Base-by-base conservation (phyloP, 805 yeast species). In the Nakazawaea siamensis region DNA sequence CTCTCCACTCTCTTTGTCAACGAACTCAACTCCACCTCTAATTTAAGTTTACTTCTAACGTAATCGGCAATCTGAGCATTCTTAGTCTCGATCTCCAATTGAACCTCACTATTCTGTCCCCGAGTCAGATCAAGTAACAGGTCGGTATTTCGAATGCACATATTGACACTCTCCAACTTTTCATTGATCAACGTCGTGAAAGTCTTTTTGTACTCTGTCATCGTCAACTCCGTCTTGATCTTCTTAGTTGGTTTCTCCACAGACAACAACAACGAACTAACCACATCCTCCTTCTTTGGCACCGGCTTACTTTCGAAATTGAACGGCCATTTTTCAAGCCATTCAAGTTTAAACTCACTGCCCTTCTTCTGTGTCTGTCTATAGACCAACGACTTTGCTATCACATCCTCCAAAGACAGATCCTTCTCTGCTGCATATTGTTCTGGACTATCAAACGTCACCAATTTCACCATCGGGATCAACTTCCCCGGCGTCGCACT, bases 381-480 rank as follows among this genome's bases (percentile, higher is more conserved):
- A 23, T 48, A 39, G 1, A 42, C 29, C 17, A 55, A 24, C 1
- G 50, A 41, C 27, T 49, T 37, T n/a, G 35, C 39, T 4, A 51
- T 39, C 21, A 54, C 31, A 14, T 43, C 29, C 30, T 31, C 40
- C 36, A 35, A 46, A 27, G 21, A 34, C 35, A 39, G 36, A 23
- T 38, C 42, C 2, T 42, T 33, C n/a, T 47, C 37, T n/a, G 42
- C 32, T 23, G 56, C 33, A 29, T 55, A 59, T 50, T 72, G 73
- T 29, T 67, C 70, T 14, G 69, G 59, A 0, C 74, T 64, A 42
- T 68, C 65, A 3, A 54, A 30, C 5, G 66, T 62, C 12, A 73
- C 40, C 8, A 73, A 55, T 45, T 67, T 70, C 5, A 73, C 45
- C 17, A 72, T 49, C 2, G 78, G 78, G 1, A 66, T 52, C 17